phyloP scores from a whole-genome alignment of 768 basidiomycete species.

The Leucocoprinus leucothites region DNA sequence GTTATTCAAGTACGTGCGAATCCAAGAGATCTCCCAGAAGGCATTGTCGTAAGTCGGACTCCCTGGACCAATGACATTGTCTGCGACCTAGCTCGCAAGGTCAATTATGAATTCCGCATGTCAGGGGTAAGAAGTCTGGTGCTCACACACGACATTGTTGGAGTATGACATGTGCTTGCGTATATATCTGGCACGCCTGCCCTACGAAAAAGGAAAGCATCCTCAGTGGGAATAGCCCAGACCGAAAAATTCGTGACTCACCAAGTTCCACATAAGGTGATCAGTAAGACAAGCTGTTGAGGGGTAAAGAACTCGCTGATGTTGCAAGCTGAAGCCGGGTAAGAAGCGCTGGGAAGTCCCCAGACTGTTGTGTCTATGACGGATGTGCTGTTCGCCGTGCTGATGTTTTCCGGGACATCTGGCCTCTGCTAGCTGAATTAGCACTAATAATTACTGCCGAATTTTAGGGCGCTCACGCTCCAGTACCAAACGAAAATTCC shows the following conservation, averaged over 20 bases:
- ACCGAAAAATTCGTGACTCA: conserved; percentile 6
- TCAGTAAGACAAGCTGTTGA: conserved; percentile 66
- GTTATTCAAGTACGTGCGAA: conserved; percentile 51
- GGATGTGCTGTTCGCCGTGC: conserved; percentile 29
- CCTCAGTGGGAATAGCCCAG: not conserved
- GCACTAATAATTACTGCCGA: not conserved
- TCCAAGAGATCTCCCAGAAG: conserved; percentile 58
- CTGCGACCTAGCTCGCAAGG: conserved; percentile 22
- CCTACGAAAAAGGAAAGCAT: conserved; percentile 18
- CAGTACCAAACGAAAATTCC: conserved; percentile 43
- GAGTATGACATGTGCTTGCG: conserved; percentile 36
- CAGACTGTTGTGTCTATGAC: conserved; percentile 39
- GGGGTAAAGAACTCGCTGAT: conserved; percentile 54
- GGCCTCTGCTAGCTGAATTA: conserved; percentile 28
- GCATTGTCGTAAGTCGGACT: conserved; percentile 43
- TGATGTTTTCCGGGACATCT: conserved; percentile 37
- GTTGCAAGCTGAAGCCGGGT: conserved; percentile 52
- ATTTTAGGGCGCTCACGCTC: conserved; percentile 29
- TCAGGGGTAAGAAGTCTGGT: not conserved
- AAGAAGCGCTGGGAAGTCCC: conserved; percentile 66
- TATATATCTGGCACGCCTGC: conserved; percentile 45
- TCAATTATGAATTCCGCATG: not conserved
- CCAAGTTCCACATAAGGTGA: conserved; percentile 59
- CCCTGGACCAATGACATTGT: conserved; percentile 47
- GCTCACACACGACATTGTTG: conserved; percentile 36